These are phyloP conservation scores for Leccinum brunneo-olivaceum DNA, from an alignment of 1,284 basidiomycete genomes.

Conservation along the genomic window DNA sequence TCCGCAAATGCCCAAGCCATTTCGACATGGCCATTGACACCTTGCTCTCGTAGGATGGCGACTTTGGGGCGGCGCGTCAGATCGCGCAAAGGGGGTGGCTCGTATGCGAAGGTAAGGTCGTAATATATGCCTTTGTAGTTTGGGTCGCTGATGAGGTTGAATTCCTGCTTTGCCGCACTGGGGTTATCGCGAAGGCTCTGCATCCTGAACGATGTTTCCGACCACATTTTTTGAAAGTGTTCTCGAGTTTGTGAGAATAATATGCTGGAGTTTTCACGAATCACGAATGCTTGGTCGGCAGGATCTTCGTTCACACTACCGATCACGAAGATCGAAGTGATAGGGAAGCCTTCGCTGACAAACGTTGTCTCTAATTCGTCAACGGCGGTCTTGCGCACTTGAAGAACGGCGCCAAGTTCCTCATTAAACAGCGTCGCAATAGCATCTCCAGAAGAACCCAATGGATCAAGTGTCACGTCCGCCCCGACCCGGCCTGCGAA, in stretches of 20 bases:
- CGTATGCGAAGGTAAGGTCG: slow-evolving; percentile 63
- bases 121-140: slow-evolving; percentile 69
- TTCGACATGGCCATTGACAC: slow-evolving; percentile 96
- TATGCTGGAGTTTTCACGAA: slow-evolving; percentile 47
- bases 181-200: slow-evolving; percentile 87
- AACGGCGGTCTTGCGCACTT: slow-evolving; percentile 67
- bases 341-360: slow-evolving; percentile 65
- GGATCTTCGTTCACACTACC: slow-evolving; percentile 56
- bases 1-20: slow-evolving; percentile 97
- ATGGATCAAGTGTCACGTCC: slow-evolving; percentile 58
- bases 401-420: slow-evolving; percentile 91
- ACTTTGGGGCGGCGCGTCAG: slow-evolving; percentile 71
- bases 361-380: slow-evolving; percentile 58
- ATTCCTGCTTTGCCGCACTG: slow-evolving; percentile 76
- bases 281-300: slow-evolving; percentile 56
- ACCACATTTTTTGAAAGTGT: slow-evolving; percentile 81
- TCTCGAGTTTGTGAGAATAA: slow-evolving; percentile 67
- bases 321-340: slow-evolving; percentile 66
- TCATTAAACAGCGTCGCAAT: slow-evolving; percentile 88
- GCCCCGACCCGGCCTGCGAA: slow-evolving; percentile 88
- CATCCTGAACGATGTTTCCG: slow-evolving; percentile 92
- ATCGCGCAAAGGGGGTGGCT: slow-evolving; percentile 25
- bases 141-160: slow-evolving; percentile 65
- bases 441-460: slow-evolving; percentile 46
- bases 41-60: slow-evolving; percentile 95